These are phyloP conservation scores for Citrus unshiu DNA, from an alignment of 345 rosid genomes.

Conservation along the genomic window DNA sequence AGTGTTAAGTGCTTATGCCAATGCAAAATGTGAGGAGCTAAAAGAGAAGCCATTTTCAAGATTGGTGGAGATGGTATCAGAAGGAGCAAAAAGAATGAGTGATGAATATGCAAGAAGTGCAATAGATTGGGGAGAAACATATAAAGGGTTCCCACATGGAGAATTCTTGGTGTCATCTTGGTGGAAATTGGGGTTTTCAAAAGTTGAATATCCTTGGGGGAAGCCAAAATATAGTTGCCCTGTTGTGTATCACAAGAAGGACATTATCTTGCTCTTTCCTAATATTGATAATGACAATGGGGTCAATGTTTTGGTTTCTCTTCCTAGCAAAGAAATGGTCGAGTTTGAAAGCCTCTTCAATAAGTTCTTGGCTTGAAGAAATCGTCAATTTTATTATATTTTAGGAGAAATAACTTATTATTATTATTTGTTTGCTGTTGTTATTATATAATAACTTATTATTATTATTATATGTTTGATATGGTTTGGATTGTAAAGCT, in stretches of 20 bases:
- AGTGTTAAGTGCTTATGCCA: constrained; percentile 62
- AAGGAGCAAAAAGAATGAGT: constrained; percentile 50
- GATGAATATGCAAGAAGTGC: constrained; percentile 62
- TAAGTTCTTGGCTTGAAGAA: constrained; percentile 26
- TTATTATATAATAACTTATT: too few relatives aligned
- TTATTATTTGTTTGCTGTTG: too few relatives aligned
- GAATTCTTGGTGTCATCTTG: constrained; percentile 76
- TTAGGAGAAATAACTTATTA: too few relatives aligned
- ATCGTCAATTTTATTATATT: too few relatives aligned
- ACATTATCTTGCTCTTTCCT: constrained; percentile 75
- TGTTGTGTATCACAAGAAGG: constrained; percentile 65
- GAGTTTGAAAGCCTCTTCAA: constrained; percentile 51
- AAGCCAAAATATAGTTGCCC: constrained; percentile 68
- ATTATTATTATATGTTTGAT: neutral
- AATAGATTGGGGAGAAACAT: constrained; percentile 80
- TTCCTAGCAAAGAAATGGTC: constrained; percentile 60
- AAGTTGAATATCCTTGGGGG: constrained; percentile 89
- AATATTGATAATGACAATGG: constrained; percentile 40
- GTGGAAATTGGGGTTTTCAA: constrained; percentile 81
- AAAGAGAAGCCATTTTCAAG: constrained; percentile 37
- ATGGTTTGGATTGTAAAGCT: neutral
- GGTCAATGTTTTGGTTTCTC: constrained; percentile 71
- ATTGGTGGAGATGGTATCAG: constrained; percentile 54
- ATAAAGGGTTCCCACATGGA: constrained; percentile 71
- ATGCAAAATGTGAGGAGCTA: constrained; percentile 46